Evolutionary conservation across 257 asterid genomes (phyloP).

Genomic region (Plectranthus barbatus): DNA sequence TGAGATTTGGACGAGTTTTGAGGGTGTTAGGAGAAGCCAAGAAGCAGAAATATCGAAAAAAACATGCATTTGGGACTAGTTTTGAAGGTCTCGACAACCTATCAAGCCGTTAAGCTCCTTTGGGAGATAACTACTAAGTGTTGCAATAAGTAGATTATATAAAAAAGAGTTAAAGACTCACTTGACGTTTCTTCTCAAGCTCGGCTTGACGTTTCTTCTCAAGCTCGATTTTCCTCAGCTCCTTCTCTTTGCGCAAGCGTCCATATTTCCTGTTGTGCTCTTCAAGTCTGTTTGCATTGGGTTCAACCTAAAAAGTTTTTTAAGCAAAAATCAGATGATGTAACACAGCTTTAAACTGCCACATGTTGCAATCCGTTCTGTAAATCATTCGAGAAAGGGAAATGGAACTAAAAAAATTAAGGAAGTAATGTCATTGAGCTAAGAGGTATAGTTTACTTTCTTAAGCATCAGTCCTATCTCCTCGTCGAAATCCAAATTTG

Average conservation of each 20-base stretch:
- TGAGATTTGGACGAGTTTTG: no score
- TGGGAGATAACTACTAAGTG: background rate
- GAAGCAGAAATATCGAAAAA: no score
- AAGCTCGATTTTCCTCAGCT: constrained; percentile 33
- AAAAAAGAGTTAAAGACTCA: constrained; percentile 28
- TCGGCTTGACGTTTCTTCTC: constrained; percentile 31
- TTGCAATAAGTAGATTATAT: background rate
- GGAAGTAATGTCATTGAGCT: no score
- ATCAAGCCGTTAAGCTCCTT: no score
- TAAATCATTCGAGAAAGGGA: background rate
- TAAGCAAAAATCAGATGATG: background rate
- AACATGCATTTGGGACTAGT: no score
- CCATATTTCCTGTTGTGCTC: constrained; percentile 66
- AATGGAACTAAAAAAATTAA: background rate
- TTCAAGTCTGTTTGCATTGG: constrained; percentile 56
- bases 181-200: constrained; percentile 25
- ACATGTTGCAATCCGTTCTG: background rate
- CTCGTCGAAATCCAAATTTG: constrained; percentile 66
- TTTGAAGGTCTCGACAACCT: no score
- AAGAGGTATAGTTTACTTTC: constrained; percentile 48
- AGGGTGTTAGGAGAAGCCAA: no score
- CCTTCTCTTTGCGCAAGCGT: constrained; percentile 48
- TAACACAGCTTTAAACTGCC: background rate
- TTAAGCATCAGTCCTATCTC: constrained; percentile 49
- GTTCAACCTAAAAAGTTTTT: constrained; percentile 53